Conservation (phyloP, 306 rosid species). For the Cyclanthera cordifolia region DNA sequence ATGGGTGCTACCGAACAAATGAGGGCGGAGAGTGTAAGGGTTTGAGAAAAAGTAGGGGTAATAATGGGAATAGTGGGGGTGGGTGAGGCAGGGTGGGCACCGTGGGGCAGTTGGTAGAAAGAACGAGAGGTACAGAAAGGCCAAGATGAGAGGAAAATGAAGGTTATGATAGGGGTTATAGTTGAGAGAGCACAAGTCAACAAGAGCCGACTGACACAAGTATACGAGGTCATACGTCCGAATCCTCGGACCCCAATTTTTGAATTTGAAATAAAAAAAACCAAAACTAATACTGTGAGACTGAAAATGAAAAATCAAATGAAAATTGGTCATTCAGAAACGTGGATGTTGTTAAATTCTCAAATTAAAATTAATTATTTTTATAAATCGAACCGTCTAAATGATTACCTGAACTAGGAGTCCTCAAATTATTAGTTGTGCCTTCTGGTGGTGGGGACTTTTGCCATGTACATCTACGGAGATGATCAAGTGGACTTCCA, state of each 20-base stretch:
- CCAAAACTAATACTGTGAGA: not conserved
- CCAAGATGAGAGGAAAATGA: not conserved
- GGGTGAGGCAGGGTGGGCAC: not conserved
- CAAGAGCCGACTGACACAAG: no score
- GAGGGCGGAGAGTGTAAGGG: not conserved
- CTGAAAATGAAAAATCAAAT: not conserved
- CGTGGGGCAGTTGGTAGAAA: not conserved
- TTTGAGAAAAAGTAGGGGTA: not conserved
- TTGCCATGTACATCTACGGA: constrained; percentile 16
- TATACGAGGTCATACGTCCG: no score
- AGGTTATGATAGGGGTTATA: not conserved
- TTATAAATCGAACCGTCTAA: not conserved
- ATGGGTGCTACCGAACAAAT: not conserved
- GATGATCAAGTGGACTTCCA: constrained; percentile 36
- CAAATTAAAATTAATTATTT: not conserved
- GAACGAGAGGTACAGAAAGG: not conserved
- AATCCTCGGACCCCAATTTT: no score
- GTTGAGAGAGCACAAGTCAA: not conserved
- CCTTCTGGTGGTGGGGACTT: constrained; percentile 31
- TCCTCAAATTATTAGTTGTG: constrained; percentile 23
- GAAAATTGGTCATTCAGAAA: not conserved
- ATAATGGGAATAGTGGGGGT: not conserved
- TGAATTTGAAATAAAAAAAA: no score
- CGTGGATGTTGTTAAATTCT: not conserved
- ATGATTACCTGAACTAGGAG: constrained; percentile 34